Evolutionary conservation across 208 protist species (phyloP), one percentile per base, ranked within the genome.

Genomic region (Novymonas esmeraldas): DNA sequence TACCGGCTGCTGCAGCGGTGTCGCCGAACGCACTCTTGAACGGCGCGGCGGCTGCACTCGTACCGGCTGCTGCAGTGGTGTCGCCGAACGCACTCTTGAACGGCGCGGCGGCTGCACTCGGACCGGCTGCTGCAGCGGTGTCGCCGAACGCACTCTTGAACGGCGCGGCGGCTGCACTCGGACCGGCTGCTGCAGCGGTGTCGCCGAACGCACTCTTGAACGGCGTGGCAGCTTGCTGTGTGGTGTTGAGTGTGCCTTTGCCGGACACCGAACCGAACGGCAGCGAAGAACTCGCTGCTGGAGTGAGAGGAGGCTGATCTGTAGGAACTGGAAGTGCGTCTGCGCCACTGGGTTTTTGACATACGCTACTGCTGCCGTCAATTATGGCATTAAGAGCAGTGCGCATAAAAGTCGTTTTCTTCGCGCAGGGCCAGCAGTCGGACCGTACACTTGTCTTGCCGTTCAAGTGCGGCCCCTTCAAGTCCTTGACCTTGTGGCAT

Each of bases 351-450:
- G n/a, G n/a, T n/a, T n/a, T n/a, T n/a, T n/a, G n/a, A n/a, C n/a
- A n/a, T n/a, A n/a, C 3, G 33, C 33, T 26, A 52, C 24, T 24
- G 7, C 46, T 52, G 49, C 10, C 3, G 16, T 55, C 49, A n/a
- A n/a, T n/a, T n/a, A n/a, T n/a, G n/a, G n/a, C n/a, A n/a, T n/a
- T n/a, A n/a, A n/a, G n/a, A n/a, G n/a, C n/a, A n/a, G n/a, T n/a
- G 1, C 6, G 9, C 10, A 55, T 16, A 55, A 55, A 55, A 3
- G 49, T 55, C n/a, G 49, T 55, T 14, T 55, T 55, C 29, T 55
- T 55, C 24, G 24, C 49, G 7, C 49, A 55, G 16, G 49, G 49
- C 49, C 49, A 55, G 49, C 49, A 55, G 49, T 55, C 49, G 2
- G 49, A 55, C 5, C 49, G 24, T 18, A 55, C 49, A 3, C 6